These are phyloP conservation scores for Paramecium bursaria DNA, from an alignment of 73 alveolate species.

Conservation along the genomic window DNA sequence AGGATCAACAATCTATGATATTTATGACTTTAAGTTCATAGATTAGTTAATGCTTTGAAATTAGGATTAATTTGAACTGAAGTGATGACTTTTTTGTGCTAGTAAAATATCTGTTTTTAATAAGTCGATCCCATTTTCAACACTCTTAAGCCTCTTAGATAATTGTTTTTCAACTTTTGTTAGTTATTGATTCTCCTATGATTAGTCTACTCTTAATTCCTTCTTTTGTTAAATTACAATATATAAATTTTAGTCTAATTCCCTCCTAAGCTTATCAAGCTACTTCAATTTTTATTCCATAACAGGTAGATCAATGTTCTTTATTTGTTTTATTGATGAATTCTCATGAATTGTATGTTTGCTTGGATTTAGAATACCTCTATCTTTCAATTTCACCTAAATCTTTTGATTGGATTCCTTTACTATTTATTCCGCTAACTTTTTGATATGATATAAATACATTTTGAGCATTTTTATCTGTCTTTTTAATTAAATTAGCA, in stretches of 20 bases:
- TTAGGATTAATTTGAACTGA: conserved; percentile 17
- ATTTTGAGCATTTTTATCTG: not conserved
- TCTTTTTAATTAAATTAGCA: not conserved
- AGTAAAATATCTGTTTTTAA: conserved; percentile 22
- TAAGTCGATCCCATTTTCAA: not conserved
- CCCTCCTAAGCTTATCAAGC: conserved; percentile 34
- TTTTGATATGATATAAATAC: conserved; percentile 3
- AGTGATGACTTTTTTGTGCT: not conserved
- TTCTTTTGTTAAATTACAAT: conserved; percentile 11
- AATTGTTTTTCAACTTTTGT: conserved; percentile 4
- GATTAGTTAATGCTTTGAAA: not conserved
- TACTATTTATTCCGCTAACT: conserved; percentile 47
- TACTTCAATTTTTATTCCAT: conserved; percentile 1
- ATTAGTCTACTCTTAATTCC: not conserved
- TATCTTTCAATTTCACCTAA: too few species aligned
- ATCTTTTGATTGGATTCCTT: not conserved
- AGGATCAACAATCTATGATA: not conserved
- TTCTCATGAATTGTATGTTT: too few species aligned
- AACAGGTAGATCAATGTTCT: not conserved
- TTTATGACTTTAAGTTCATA: not conserved
- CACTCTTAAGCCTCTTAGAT: conserved; percentile 17
- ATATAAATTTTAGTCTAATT: not conserved
- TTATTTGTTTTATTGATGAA: not conserved
- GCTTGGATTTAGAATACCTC: too few species aligned
- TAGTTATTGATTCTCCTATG: not conserved